Evolutionary conservation across 164 flowering plant genomes (phyloP).

Genomic region (Annona squamosa): DNA sequence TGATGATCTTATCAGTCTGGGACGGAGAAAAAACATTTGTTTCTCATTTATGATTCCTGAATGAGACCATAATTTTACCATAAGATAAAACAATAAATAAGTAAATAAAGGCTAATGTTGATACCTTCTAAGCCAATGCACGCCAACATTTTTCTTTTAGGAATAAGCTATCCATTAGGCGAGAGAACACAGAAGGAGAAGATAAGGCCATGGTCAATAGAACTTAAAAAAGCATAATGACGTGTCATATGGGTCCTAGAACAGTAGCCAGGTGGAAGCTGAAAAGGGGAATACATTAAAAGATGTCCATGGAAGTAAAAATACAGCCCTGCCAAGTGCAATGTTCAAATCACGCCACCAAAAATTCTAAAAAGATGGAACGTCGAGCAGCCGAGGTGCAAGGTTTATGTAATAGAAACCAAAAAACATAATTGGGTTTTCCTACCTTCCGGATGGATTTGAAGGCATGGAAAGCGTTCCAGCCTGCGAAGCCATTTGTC

Average conservation of each 20-base stretch:
- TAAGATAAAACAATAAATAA: background rate
- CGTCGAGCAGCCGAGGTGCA: background rate
- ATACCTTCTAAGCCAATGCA: background rate
- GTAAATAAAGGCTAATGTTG: background rate
- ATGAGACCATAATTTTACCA: background rate
- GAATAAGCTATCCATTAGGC: background rate
- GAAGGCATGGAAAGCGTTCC: conserved; percentile 3
- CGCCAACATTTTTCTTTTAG: background rate
- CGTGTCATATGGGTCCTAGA: too few relatives aligned
- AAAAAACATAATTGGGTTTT: background rate
- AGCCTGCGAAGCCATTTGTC: background rate
- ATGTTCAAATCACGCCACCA: background rate
- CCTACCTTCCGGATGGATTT: conserved; percentile 5
- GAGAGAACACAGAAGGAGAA: background rate
- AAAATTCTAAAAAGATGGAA: background rate
- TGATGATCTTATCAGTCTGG: background rate
- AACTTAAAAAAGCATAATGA: too few relatives aligned
- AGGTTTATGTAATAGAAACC: background rate
- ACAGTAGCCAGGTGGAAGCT: too few relatives aligned
- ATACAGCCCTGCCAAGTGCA: background rate
- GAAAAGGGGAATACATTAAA: too few relatives aligned
- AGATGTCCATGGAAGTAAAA: too few relatives aligned
- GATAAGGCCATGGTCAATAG: background rate
- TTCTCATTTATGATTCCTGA: background rate
- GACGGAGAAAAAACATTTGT: background rate